Percentiles rank a stretch among this genome's conserved stretches.
Evolutionary conservation across 129 eudicot genomes (phyloP).

Genomic region (Flaveria robusta): DNA sequence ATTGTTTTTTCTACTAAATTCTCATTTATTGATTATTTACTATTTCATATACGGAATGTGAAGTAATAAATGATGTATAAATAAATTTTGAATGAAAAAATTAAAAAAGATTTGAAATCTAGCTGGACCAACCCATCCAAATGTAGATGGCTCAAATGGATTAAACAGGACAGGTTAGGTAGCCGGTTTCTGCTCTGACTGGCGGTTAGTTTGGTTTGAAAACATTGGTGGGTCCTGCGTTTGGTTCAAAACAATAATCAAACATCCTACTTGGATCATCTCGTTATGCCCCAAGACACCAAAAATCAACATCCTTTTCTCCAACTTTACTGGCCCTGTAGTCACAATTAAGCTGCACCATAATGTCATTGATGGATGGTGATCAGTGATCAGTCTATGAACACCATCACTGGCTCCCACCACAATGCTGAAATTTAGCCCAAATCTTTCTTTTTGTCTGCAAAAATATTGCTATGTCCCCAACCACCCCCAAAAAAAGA

Average conservation of each 20-base stretch:
- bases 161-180: too few species aligned
- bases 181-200: too few species aligned
- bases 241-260: slow-evolving; percentile 14
- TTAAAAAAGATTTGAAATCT: too few species aligned
- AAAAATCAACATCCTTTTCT: background rate
- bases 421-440: slow-evolving; percentile 13
- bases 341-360: slow-evolving; percentile 8
- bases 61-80: too few species aligned
- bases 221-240: too few species aligned
- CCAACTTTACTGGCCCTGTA: slow-evolving; percentile 14
- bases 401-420: slow-evolving; percentile 16
- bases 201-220: too few species aligned
- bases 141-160: too few species aligned
- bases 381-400: slow-evolving; percentile 1
- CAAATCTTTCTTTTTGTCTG: slow-evolving; percentile 24
- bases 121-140: too few species aligned
- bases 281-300: slow-evolving; percentile 23
- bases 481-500: background rate
- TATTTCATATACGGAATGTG: too few species aligned
- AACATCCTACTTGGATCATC: slow-evolving; percentile 32
- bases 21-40: too few species aligned
- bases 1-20: too few species aligned
- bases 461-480: background rate
- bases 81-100: too few species aligned
- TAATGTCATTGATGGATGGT: slow-evolving; percentile 25